Conservation (phyloP, 2,329 filamentous ascomycete species). For the Colletotrichum filicis region DNA sequence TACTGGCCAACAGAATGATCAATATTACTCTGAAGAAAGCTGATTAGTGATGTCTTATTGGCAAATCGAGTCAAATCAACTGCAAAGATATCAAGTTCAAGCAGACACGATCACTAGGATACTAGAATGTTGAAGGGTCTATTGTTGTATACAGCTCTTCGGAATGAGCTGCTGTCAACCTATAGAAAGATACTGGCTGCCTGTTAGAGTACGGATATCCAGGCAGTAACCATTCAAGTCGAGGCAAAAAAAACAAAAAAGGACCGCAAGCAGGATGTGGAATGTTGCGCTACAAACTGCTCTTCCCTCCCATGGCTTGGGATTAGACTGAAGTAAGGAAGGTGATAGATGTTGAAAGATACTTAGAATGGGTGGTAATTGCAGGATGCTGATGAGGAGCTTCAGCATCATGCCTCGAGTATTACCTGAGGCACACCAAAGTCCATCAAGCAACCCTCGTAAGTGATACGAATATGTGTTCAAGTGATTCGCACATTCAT, state of each 20-base stretch:
- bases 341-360: background rate
- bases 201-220: background rate
- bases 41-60: background rate
- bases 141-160: background rate
- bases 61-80: background rate
- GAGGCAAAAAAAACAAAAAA: no score
- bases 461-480: background rate
- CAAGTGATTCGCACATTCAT: background rate
- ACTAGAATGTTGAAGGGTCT: background rate
- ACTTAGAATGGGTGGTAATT: background rate
- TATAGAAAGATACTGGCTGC: background rate
- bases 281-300: background rate
- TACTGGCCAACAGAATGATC: background rate
- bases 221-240: background rate
- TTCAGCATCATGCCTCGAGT: background rate
- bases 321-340: background rate
- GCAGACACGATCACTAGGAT: background rate
- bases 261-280: background rate
- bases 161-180: background rate
- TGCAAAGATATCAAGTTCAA: background rate
- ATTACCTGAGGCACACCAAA: no score
- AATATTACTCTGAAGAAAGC: background rate
- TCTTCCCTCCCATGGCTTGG: background rate
- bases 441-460: background rate
- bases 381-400: background rate